These are phyloP conservation scores for Prunus davidiana DNA, from an alignment of 306 rosid genomes.

Conservation along the genomic window DNA sequence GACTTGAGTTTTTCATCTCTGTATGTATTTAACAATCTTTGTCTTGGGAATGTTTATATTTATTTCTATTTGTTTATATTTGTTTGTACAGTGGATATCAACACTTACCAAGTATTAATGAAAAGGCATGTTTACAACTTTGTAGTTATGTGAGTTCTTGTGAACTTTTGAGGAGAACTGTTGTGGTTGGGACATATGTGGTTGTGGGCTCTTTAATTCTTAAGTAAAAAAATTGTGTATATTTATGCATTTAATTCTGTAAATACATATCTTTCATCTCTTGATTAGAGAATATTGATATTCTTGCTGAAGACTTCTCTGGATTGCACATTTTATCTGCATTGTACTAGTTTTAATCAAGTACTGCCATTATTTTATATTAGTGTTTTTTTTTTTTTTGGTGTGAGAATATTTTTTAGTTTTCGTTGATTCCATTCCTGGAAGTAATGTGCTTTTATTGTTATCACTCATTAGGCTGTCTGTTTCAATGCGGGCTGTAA, in stretches of 20 bases:
- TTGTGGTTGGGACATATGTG: not conserved
- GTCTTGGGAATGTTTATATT: not conserved
- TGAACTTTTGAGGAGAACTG: not conserved
- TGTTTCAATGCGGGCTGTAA: constrained; percentile 56
- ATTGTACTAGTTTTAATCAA: not conserved
- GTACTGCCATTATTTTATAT: too few species aligned
- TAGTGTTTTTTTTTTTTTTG: too few species aligned
- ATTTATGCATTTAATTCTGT: not conserved
- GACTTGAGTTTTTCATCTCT: not conserved
- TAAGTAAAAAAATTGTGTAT: not conserved
- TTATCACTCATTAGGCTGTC: constrained; percentile 7
- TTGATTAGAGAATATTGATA: not conserved
- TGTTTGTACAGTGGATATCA: not conserved
- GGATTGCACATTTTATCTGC: not conserved
- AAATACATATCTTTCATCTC: not conserved
- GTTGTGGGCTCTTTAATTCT: not conserved
- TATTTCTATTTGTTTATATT: not conserved
- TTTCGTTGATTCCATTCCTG: not conserved
- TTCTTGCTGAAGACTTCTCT: not conserved
- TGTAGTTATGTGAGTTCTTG: not conserved
- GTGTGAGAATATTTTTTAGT: not conserved
- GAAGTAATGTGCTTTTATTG: not conserved
- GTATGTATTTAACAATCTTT: not conserved
- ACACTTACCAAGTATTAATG: not conserved
- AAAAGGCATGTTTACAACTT: not conserved